These are phyloP conservation scores for Comarum palustre DNA, from an alignment of 306 rosid genomes.

Conservation along the genomic window DNA sequence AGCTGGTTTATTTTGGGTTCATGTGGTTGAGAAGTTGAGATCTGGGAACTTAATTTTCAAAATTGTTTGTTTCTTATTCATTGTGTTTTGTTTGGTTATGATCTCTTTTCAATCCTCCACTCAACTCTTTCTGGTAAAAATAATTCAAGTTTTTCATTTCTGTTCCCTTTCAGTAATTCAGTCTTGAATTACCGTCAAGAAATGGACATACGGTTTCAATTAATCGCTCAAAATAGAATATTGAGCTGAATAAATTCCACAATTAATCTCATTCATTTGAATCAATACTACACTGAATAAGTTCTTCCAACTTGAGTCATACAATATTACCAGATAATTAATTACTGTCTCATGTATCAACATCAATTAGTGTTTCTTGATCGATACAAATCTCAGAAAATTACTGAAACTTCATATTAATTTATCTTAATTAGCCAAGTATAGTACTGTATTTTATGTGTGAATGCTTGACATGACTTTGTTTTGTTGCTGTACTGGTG, in stretches of 20 bases:
- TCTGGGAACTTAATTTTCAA: conserved; percentile 7
- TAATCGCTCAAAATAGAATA: conserved; percentile 1
- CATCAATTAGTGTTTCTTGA: conserved; percentile 18
- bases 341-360: background rate
- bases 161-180: background rate
- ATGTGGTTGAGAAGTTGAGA: background rate
- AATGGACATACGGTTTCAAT: background rate
- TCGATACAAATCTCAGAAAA: background rate
- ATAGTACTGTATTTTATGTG: conserved; percentile 10
- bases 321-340: background rate
- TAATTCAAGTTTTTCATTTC: background rate
- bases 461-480: background rate
- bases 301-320: conserved; percentile 7
- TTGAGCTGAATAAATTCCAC: background rate
- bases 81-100: background rate
- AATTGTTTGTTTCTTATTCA: no score
- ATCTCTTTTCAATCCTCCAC: background rate
- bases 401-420: conserved; percentile 12
- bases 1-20: background rate
- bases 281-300: background rate
- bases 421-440: background rate
- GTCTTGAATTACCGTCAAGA: background rate
- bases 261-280: background rate
- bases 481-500: conserved; percentile 38
- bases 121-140: background rate